Evolutionary conservation across 495 filamentous ascomycete species (phyloP), one percentile per base, ranked within the genome.

Genomic region (Clohesyomyces aquaticus): DNA sequence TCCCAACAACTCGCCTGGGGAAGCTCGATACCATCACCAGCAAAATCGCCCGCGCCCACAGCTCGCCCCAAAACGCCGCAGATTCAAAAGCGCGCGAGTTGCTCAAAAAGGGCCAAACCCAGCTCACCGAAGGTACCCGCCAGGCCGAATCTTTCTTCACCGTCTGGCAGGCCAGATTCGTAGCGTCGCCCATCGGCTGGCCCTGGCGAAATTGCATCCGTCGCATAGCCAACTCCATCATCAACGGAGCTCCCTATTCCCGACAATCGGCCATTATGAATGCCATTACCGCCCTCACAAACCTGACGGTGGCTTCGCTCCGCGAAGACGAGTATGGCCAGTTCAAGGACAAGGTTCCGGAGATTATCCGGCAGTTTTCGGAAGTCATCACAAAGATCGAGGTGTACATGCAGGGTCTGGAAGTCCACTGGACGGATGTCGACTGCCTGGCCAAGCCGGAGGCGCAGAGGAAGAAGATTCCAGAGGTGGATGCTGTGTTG

Each of bases 281-380:
- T 70, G 88, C 91, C 8, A 82, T 87, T 32, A 83, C 86, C 59
- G 84, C 87, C 0, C 76, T 98, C 41, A 82, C 84, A 10, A 78
- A 77, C 38, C 80, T 99, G 6, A 82, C 88, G 16, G 80, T 88
- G n/a, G 79, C 80, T 42, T 91, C 87, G 73, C 76, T 97, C 28
- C 77, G 77, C 10, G 94, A 99, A 76, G 94, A 99, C 73, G 79
- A 79, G n/a, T 95, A 85, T 68, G 94, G 94, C 25, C 87, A 89
- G 67, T 94, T 96, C 42, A 86, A 93, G 53, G 81, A 84, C 29
- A 87, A 93, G 69, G 83, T 97, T 1, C 83, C 89, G 4, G 70
- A 73, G 8, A 83, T 96, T 28, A 83, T 98, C 47, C 81, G 85
- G 52, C 84, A 84, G 1, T 87, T 92, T 67, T 89, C 88, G 0